phyloP scores from a whole-genome alignment of 2,329 filamentous ascomycete genomes.

The Lachnellula subtilissima region DNA sequence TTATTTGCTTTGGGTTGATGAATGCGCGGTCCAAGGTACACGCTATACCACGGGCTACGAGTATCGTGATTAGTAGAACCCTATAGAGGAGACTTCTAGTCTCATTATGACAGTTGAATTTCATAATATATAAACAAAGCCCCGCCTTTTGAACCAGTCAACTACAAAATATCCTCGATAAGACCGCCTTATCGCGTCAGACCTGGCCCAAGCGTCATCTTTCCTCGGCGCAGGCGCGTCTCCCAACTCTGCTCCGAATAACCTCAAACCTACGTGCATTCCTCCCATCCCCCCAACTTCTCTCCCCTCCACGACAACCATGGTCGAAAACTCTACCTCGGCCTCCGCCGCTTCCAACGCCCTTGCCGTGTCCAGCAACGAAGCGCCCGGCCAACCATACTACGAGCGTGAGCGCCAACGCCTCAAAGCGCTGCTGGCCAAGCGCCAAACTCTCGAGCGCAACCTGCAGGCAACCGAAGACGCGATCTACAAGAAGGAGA shows the following conservation, averaged over 20 bases:
- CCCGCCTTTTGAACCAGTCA: no score
- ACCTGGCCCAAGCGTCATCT: not conserved
- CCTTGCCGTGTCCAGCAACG: constrained; percentile 31
- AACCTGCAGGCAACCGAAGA: constrained; percentile 54
- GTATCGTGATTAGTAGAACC: no score
- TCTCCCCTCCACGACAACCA: constrained; percentile 19
- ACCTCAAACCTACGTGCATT: not conserved
- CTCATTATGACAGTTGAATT: no score
- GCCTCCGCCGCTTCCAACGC: constrained; percentile 24
- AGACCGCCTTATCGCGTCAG: not conserved
- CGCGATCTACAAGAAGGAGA: constrained; percentile 76
- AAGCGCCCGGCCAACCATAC: constrained; percentile 54
- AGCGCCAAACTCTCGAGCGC: constrained; percentile 48
- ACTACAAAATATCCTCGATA: not conserved
- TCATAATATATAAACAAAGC: no score
- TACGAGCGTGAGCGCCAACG: constrained; percentile 69
- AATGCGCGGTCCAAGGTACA: no score
- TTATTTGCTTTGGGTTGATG: no score
- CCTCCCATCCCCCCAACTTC: not conserved
- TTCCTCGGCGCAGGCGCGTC: not conserved
- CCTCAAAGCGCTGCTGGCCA: constrained; percentile 60
- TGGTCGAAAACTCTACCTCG: constrained; percentile 45
- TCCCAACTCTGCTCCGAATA: no score
- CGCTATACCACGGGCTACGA: no score
- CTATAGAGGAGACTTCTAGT: no score